Evolutionary conservation across 2,329 filamentous ascomycete species (phyloP), one percentile per base, ranked within the genome.

Genomic region (Cercospora sp.): DNA sequence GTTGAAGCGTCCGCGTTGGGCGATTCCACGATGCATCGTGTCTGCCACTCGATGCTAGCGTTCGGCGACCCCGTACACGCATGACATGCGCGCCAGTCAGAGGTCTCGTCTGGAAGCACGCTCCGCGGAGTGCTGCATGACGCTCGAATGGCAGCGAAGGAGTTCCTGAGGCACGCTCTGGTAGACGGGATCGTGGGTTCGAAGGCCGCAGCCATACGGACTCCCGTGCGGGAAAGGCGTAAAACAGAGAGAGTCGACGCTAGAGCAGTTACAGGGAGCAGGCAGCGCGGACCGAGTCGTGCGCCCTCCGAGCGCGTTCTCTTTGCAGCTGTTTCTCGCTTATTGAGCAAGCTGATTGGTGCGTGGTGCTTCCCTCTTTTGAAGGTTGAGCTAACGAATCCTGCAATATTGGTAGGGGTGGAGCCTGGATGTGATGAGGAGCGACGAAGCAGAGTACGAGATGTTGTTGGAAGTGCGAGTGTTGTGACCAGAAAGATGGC

Each of bases 251-350:
- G 5, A 20, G 60, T 10, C 20, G 64, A 16, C 58, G 64, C 67
- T 67, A 64, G 62, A 57, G 67, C 64, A 58, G 10, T 62, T 28
- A 26, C 59, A 66, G 67, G 62, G 65, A 69, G 67, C 23, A 42
- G 39, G 45, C 63, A 64, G 63, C 59, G 65, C 72, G 70, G 69
- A 68, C 70, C 70, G 70, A 70, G 67, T 72, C 66, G 70, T 71
- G 67, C 65, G 58, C 69, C 62, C 66, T 60, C 62, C 60, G 60
- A 60, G 66, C 33, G 57, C 51, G 42, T 64, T 62, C 64, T 65
- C 48, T 59, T 48, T 28, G n/a, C 61, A 61, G 65, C 60, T 48
- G 26, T 31, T 20, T 39, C 57, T 70, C 71, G 68, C 70, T 70
- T 67, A 66, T 23, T 16, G n/a, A n/a, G 18, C 16, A 30, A 28